These are phyloP conservation scores for Linnemannia zychae DNA, from an alignment of 192 early-diverging fungal species.

Conservation along the genomic window DNA sequence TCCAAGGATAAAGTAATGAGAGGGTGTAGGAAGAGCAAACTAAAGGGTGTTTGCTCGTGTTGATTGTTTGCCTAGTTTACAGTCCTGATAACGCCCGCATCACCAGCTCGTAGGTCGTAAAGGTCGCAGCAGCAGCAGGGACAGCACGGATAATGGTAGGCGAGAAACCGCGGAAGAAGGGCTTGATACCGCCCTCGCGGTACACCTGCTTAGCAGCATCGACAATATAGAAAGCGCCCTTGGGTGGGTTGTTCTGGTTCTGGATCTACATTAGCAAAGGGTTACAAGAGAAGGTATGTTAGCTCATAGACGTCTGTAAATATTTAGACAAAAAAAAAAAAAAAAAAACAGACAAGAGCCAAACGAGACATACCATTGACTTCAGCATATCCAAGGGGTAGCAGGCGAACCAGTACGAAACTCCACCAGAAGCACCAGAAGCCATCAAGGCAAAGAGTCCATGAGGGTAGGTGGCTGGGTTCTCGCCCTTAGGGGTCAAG, in stretches of 20 bases:
- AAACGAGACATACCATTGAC: constrained; percentile 63
- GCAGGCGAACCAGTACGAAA: constrained; percentile 85
- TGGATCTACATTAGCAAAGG: constrained; percentile 61
- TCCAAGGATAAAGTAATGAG: neutral
- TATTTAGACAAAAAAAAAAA: neutral
- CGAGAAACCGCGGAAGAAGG: constrained; percentile 76
- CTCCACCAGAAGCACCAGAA: constrained; percentile 84
- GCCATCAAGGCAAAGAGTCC: constrained; percentile 70
- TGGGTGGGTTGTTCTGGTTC: constrained; percentile 71
- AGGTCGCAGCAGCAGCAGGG: constrained; percentile 86
- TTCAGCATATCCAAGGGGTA: constrained; percentile 93
- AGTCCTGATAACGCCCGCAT: constrained; percentile 57
- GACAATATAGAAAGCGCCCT: constrained; percentile 70
- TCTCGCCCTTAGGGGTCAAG: constrained; percentile 60
- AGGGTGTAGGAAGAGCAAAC: neutral
- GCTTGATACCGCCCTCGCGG: constrained; percentile 67
- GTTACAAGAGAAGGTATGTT: too few relatives aligned
- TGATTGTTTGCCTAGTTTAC: too few relatives aligned
- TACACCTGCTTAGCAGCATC: constrained; percentile 66
- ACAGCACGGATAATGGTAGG: constrained; percentile 70
- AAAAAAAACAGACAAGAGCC: neutral
- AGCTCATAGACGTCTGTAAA: neutral
- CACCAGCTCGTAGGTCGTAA: constrained; percentile 79
- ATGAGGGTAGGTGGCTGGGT: constrained; percentile 66
- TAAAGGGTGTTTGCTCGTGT: too few relatives aligned